Evolutionary conservation across 192 early-diverging fungal species (phyloP), one percentile per base, ranked within the genome.

Genomic region (Backusella macrospora): DNA sequence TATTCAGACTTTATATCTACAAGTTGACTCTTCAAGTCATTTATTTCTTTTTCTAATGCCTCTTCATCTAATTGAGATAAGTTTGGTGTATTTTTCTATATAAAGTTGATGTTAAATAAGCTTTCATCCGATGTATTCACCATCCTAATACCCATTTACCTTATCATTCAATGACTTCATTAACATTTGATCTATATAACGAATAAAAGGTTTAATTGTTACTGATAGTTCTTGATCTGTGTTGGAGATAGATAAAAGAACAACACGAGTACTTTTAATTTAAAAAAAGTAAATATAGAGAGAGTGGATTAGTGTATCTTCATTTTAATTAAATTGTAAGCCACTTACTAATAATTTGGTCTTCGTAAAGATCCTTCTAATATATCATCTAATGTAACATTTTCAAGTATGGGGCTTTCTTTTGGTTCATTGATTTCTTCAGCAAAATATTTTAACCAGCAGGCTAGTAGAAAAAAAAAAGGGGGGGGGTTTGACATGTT

Each of bases 341-440:
- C 34, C 4, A 8, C 75, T 68, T 73, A 84, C 82, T 89, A 89
- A 49, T 80, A 78, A 67, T 84, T 84, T 10, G 87, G 87, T 68
- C 80, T 88, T n/a, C 84, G 81, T 68, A 91, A 76, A 63, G 88
- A 89, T 37, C 75, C 66, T 74, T 91, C 90, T 12, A 91, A 76
- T 55, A 91, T 68, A 74, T 81, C 81, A 42, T 87, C 84, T 18
- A 91, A 59, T 38, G 68, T 70, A 7, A 86, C 46, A 5, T 76
- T 29, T 21, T 73, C 34, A 38, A 81, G 70, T 6, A 64, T 40
- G 10, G 40, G 37, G 18, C 64, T 62, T 26, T 65, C 42, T n/a
- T 72, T 47, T 14, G 18, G 4, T 21, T 5, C 21, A 3, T 23
- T 62, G n/a, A 72, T 21, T 7, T 73, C 46, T 13, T 84, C 74